Evolutionary conservation across 768 basidiomycete genomes (phyloP), one percentile per base, ranked within the genome.

Genomic region (Epithele typhae): DNA sequence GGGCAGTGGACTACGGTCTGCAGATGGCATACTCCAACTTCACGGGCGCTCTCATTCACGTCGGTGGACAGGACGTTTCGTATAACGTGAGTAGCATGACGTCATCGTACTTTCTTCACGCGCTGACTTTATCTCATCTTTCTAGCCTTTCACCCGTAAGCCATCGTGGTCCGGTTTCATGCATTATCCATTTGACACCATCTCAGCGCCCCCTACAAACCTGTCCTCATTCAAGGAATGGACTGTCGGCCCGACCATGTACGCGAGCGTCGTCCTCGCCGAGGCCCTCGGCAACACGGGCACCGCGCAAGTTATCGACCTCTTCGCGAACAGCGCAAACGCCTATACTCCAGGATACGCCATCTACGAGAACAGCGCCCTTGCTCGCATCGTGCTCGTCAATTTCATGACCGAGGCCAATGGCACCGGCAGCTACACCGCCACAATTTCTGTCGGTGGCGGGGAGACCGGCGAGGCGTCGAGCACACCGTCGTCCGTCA

Each of bases 41-140:
- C 54, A 69, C 71, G 2, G 61, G 64, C 5, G 70, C 71, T 11
- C 60, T 77, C 46, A 61, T 76, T 53, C 78, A 78, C 59, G 64
- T 75, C 15, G 69, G 68, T 58, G 72, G 76, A 3, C 70, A 76
- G 51, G 64, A 70, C 50, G 68, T 68, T 10, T 77, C 71, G 55
- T 79, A 79, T 55, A 79, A 79, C 50, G 74, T 76, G 46, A 61
- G 79, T n/a, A n/a, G n/a, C n/a, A n/a, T n/a, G n/a, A n/a, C n/a
- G n/a, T n/a, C n/a, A n/a, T n/a, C n/a, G n/a, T n/a, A n/a, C n/a
- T n/a, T n/a, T n/a, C n/a, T n/a, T n/a, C n/a, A n/a, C n/a, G 15
- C 23, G 43, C 33, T 30, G 33, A 45, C 15, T 12, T 5, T 3
- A 5, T 19, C 9, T 5, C 2, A 5, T 19, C 10, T 38, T 9